phyloP scores from a whole-genome alignment of 2,329 filamentous ascomycete species.

The Paracoccidioides brasiliensis region DNA sequence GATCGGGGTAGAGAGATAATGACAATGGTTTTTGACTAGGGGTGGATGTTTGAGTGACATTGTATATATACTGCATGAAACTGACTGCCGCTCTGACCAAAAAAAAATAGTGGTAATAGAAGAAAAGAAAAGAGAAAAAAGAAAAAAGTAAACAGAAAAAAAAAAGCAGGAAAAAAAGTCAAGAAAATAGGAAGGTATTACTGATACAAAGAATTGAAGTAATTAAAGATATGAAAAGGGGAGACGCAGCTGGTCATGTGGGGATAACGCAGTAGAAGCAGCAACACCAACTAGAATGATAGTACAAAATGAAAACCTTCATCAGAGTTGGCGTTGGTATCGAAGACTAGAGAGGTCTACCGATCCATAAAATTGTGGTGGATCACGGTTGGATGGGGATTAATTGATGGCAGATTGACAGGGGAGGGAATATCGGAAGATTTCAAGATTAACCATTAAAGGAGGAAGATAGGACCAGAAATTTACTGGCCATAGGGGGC shows the following conservation, averaged over 20 bases:
- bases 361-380: background rate
- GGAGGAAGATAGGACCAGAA: background rate
- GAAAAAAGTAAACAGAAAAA: background rate
- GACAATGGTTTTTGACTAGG: too few species aligned
- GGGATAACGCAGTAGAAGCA: background rate
- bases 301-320: background rate
- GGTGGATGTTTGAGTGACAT: too few species aligned
- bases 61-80: too few species aligned
- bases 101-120: background rate
- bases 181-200: conserved; percentile 1
- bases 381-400: background rate
- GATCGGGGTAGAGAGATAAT: too few species aligned
- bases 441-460: too few species aligned
- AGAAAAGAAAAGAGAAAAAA: background rate
- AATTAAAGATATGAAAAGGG: background rate
- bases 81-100: too few species aligned
- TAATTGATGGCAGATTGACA: background rate
- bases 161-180: background rate
- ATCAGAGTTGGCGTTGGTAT: background rate
- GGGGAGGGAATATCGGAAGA: background rate
- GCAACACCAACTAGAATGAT: background rate
- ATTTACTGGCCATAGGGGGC: background rate
- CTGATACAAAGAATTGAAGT: conserved; percentile 3
- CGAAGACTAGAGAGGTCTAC: background rate
- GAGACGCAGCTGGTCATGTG: background rate